A percentile compares a stretch with the other conserved stretches of the same genome.
These are phyloP conservation scores for Astrephomene gubernaculifera DNA, from an alignment of 139 green algal genomes.

Conservation along the genomic window DNA sequence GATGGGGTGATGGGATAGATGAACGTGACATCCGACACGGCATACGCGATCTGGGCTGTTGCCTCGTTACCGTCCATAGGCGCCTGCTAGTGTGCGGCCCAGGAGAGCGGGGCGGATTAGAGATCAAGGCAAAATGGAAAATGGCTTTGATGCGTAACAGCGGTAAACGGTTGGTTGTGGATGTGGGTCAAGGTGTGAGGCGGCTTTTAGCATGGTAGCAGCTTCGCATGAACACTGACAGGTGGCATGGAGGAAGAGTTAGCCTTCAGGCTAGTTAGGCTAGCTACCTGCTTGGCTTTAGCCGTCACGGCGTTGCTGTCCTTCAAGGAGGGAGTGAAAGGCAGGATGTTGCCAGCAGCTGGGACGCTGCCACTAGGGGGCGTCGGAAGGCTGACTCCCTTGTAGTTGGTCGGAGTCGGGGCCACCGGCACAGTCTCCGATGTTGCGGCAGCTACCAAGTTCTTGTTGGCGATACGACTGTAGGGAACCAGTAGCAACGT, in stretches of 20 bases:
- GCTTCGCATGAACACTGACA: not conserved
- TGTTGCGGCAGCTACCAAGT: not conserved
- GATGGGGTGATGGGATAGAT: constrained; percentile 75
- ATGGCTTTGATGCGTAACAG: not conserved
- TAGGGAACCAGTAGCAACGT: too few species aligned
- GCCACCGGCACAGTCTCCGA: not conserved
- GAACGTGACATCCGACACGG: constrained; percentile 65
- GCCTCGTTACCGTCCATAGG: constrained; percentile 71
- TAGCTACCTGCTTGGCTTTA: not conserved
- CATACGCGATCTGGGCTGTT: constrained; percentile 63
- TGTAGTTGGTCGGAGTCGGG: not conserved
- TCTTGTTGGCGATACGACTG: constrained; percentile 7
- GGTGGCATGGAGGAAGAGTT: not conserved
- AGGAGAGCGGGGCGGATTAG: not conserved
- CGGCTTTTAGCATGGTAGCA: not conserved
- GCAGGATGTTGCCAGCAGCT: constrained; percentile 1
- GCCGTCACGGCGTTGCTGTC: not conserved
- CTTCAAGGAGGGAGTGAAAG: not conserved
- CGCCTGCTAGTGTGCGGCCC: not conserved
- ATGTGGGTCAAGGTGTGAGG: not conserved
- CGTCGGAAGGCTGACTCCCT: not conserved
- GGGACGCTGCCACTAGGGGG: not conserved
- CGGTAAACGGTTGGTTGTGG: not conserved
- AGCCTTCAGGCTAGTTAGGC: not conserved
- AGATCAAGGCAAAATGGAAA: not conserved